These are phyloP conservation scores for Rubroshorea leprosula DNA, from an alignment of 345 rosid species.

Conservation along the genomic window DNA sequence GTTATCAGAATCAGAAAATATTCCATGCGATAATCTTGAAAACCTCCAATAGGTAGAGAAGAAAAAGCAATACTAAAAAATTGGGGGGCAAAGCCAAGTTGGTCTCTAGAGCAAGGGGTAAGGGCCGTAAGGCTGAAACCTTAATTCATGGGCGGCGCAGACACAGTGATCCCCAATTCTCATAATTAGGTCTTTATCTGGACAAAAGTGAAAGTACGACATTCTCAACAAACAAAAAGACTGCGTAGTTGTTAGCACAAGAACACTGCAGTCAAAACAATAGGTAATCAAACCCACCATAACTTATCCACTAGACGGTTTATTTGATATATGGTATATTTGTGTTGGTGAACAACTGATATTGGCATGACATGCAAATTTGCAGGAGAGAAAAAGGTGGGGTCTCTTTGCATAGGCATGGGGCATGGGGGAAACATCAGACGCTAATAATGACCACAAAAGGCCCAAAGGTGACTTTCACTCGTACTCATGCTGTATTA, in stretches of 20 bases:
- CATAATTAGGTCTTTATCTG: background rate
- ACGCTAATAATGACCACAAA: slow-evolving; percentile 11
- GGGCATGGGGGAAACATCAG: slow-evolving; percentile 15
- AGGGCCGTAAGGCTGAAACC: slow-evolving; percentile 7
- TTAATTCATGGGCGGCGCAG: slow-evolving; percentile 14
- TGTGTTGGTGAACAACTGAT: slow-evolving; percentile 30
- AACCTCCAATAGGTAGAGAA: too few relatives aligned
- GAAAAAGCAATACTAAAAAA: too few relatives aligned
- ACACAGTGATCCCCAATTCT: slow-evolving; percentile 1
- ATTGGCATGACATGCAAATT: slow-evolving; percentile 22
- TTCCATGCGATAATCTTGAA: too few relatives aligned
- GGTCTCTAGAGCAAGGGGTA: background rate
- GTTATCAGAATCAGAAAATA: too few relatives aligned
- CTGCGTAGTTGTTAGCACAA: slow-evolving; percentile 23
- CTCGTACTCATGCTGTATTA: background rate
- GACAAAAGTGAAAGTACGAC: background rate
- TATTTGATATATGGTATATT: background rate
- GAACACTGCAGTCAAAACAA: slow-evolving; percentile 30
- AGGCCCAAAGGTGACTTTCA: background rate
- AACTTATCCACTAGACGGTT: background rate
- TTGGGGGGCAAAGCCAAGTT: too few relatives aligned
- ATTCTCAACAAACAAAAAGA: slow-evolving; percentile 7
- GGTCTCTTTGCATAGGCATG: slow-evolving; percentile 17
- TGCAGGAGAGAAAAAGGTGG: slow-evolving; percentile 14
- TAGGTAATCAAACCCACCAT: slow-evolving; percentile 40